Percentiles rank a stretch among this genome's conserved stretches.
Conservation (phyloP, 2,329 filamentous ascomycete genomes). For the Phyllosticta ampelicida region DNA sequence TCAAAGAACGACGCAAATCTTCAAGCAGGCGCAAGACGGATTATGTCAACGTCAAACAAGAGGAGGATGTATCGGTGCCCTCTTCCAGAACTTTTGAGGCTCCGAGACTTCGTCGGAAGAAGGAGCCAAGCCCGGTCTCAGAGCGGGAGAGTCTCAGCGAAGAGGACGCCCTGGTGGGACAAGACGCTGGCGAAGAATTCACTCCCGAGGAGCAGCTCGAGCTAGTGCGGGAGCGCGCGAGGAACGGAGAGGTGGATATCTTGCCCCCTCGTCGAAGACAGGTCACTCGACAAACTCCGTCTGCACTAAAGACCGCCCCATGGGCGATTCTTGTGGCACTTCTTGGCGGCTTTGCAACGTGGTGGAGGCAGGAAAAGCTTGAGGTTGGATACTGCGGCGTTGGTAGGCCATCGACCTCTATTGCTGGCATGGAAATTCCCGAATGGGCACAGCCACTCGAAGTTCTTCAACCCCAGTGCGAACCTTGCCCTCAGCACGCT, state of each 20-base stretch:
- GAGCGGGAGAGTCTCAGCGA: conserved; percentile 8
- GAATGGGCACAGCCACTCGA: conserved; percentile 48
- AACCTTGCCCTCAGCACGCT: conserved; percentile 81
- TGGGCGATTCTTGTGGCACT: conserved; percentile 61
- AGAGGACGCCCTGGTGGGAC: conserved; percentile 23
- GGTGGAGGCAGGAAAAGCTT: conserved; percentile 94
- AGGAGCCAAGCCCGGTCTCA: neutral
- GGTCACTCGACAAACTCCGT: conserved; percentile 33
- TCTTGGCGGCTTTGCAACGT: conserved; percentile 60
- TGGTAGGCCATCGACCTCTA: conserved; percentile 48
- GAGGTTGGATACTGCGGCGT: conserved; percentile 90
- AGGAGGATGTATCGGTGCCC: conserved; percentile 41
- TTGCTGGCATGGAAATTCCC: conserved; percentile 54
- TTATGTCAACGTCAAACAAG: conserved; percentile 33
- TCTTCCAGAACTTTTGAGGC: conserved; percentile 18
- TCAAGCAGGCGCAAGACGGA: conserved; percentile 33
- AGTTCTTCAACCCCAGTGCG: conserved; percentile 67
- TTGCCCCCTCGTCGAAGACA: conserved; percentile 27
- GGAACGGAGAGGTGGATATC: conserved; percentile 43
- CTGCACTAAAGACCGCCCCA: conserved; percentile 52
- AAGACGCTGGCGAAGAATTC: conserved; percentile 77
- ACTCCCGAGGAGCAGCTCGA: conserved; percentile 78
- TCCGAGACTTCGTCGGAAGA: neutral
- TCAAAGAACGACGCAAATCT: conserved; percentile 33
- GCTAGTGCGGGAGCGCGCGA: conserved; percentile 57